Conservation (phyloP, 495 filamentous ascomycete species). For the Penicillium coprophilum region DNA sequence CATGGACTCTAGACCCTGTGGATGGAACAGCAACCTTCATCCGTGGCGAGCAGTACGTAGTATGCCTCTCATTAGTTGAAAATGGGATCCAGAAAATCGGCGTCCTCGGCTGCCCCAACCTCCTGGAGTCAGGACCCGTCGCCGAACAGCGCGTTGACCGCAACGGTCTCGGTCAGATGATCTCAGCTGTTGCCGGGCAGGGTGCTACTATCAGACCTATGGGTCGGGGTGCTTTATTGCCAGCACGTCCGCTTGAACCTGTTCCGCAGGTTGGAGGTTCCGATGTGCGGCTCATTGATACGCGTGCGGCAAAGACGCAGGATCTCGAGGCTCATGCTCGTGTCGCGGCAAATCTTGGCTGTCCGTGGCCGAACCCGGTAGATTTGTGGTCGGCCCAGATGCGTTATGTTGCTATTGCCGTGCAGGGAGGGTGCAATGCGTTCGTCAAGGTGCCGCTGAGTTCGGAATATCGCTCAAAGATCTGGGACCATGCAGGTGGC, state of each 20-base stretch:
- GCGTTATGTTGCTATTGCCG: slow-evolving; percentile 60
- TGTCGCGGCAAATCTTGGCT: slow-evolving; percentile 48
- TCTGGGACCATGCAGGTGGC: slow-evolving; percentile 73
- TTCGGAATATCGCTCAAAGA: slow-evolving; percentile 53
- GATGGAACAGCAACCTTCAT: slow-evolving; percentile 71
- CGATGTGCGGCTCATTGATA: slow-evolving; percentile 52
- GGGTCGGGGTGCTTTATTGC: slow-evolving; percentile 32
- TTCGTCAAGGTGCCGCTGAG: slow-evolving; percentile 62
- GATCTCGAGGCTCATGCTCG: slow-evolving; percentile 44
- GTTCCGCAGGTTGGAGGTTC: slow-evolving; percentile 32
- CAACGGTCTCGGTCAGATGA: slow-evolving; percentile 53
- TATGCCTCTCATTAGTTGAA: slow-evolving; percentile 56
- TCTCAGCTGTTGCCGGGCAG: slow-evolving; percentile 56
- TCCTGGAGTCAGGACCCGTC: slow-evolving; percentile 35
- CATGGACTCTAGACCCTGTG: slow-evolving; percentile 72
- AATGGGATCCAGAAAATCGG: slow-evolving; percentile 50
- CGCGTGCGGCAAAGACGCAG: slow-evolving; percentile 39
- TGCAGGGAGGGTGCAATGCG: slow-evolving; percentile 56
- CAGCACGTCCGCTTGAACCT: slow-evolving; percentile 36
- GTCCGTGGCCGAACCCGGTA: slow-evolving; percentile 49
- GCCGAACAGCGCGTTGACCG: slow-evolving; percentile 50
- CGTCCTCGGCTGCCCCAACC: slow-evolving; percentile 59
- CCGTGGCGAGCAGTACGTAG: slow-evolving; percentile 61
- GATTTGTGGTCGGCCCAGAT: slow-evolving; percentile 65
- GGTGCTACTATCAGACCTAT: slow-evolving; percentile 56